Conservation (phyloP, 2,329 filamentous ascomycete species). For the Ustulina deusta region DNA sequence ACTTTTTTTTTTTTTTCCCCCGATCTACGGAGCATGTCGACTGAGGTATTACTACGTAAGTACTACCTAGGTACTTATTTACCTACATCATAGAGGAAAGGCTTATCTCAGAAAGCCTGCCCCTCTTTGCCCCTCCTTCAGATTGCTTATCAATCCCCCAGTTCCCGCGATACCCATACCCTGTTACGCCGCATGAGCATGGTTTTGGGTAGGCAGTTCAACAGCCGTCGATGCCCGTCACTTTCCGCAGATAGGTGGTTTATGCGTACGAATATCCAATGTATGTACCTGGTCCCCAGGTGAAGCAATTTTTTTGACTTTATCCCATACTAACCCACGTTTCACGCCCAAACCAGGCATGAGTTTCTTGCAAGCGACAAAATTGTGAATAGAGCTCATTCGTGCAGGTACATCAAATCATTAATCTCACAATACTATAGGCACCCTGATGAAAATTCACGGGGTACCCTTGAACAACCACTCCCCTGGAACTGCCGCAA, state of each 20-base stretch:
- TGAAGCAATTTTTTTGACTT: no score
- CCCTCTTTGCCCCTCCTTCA: conserved; percentile 25
- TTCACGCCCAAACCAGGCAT: no score
- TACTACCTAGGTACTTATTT: background rate
- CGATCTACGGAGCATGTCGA: no score
- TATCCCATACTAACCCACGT: no score
- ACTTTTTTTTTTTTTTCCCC: background rate
- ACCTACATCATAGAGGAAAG: no score
- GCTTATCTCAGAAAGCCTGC: background rate
- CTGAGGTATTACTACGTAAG: no score
- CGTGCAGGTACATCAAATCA: no score
- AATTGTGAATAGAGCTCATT: no score
- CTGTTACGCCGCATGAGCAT: conserved; percentile 24
- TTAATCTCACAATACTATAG: no score
- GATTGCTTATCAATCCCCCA: conserved; percentile 32
- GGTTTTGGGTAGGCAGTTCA: conserved; percentile 6
- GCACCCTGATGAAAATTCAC: no score
- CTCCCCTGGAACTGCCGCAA: conserved; percentile 23
- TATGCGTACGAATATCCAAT: no score
- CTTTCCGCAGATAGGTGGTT: conserved; percentile 31
- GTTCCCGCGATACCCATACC: conserved; percentile 14
- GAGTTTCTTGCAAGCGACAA: no score
- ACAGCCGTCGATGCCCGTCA: conserved; percentile 32
- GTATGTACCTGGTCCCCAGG: conserved; percentile 15
- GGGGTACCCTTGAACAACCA: background rate